phyloP scores from a whole-genome alignment of 164 flowering plant species.

The Vitis riparia region DNA sequence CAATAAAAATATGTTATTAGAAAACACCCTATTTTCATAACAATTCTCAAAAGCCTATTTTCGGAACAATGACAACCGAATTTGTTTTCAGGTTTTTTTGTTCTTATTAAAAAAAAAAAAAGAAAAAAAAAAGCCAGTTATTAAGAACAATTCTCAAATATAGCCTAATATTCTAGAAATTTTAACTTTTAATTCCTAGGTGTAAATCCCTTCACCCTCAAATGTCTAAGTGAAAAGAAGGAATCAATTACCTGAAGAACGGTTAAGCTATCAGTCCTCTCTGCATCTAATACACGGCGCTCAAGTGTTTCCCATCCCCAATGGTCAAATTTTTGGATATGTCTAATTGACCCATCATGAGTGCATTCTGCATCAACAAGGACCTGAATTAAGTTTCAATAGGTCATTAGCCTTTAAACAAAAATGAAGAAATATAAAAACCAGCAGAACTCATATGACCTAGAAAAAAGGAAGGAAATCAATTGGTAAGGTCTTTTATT shows the following conservation, averaged over 20 bases:
- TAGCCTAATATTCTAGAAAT: too few relatives aligned
- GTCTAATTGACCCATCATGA: conserved; percentile 95
- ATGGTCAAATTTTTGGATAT: conserved; percentile 84
- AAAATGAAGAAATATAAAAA: not conserved
- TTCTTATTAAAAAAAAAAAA: too few relatives aligned
- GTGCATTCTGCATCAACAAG: conserved; percentile 99
- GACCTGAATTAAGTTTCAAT: conserved; percentile 47
- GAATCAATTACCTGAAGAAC: conserved; percentile 65
- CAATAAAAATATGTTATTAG: too few relatives aligned
- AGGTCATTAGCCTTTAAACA: not conserved
- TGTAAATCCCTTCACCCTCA: too few relatives aligned
- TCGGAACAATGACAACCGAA: too few relatives aligned
- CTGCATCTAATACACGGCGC: conserved; percentile 82
- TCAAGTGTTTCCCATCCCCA: conserved; percentile 96
- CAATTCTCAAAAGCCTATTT: too few relatives aligned
- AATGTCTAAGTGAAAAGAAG: not conserved
- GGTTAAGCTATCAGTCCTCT: conserved; percentile 71
- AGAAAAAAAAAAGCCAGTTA: too few relatives aligned
- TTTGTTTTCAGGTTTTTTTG: too few relatives aligned
- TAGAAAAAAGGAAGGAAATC: not conserved
- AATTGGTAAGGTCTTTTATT: too few relatives aligned
- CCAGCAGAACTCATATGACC: not conserved
- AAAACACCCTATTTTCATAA: too few relatives aligned
- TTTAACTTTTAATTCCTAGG: too few relatives aligned
- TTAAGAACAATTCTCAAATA: too few relatives aligned